Conservation (phyloP, 345 rosid species). For the Mercurialis annua region DNA sequence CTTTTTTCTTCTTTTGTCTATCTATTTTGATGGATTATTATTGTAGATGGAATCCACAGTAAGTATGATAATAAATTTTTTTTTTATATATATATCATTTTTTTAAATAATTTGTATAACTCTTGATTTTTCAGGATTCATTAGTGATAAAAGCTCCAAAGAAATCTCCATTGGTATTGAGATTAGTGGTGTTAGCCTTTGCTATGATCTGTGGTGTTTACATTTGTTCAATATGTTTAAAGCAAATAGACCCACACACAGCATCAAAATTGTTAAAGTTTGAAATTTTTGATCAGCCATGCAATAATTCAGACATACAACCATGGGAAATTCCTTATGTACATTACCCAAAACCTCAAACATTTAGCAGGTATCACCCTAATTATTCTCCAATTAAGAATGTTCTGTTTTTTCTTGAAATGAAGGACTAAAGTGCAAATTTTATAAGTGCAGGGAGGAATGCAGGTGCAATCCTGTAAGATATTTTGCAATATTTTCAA, state of each 20-base stretch:
- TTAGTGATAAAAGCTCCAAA: conserved; percentile 30
- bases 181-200: conserved; percentile 33
- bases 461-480: conserved; percentile 37
- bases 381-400: neutral
- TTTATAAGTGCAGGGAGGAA: conserved; percentile 22
- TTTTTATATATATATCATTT: neutral
- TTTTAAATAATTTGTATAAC: neutral
- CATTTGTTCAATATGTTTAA: conserved; percentile 34
- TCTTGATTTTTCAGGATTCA: conserved; percentile 25
- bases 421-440: neutral
- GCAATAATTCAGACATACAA: conserved; percentile 22
- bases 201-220: conserved; percentile 37
- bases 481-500: conserved; percentile 38
- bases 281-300: conserved; percentile 16
- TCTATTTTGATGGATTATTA: conserved; percentile 26
- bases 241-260: conserved; percentile 25
- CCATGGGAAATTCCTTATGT: conserved; percentile 27
- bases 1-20: neutral
- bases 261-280: conserved; percentile 18
- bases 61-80: conserved; percentile 4
- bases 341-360: conserved; percentile 34
- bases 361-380: conserved; percentile 27
- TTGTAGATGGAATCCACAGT: conserved; percentile 31
- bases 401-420: neutral
- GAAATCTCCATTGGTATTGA: conserved; percentile 29